Evolutionary conservation across 306 rosid species (phyloP).

Genomic region (Trifolium subterraneum): DNA sequence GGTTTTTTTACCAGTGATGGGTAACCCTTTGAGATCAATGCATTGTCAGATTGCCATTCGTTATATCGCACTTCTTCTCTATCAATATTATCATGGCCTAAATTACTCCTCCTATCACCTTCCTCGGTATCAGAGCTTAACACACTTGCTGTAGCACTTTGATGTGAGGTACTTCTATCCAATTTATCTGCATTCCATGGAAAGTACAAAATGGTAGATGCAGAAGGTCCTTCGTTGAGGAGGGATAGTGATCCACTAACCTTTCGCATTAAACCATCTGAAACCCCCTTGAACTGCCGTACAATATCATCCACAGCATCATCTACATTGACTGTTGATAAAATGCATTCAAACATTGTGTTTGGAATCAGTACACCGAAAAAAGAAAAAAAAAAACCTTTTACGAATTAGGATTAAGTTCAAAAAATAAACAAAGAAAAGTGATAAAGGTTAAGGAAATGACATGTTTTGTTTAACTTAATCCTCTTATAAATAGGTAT

Average conservation of each 20-base stretch:
- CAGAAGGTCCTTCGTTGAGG: slow-evolving; percentile 53
- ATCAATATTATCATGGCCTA: slow-evolving; percentile 47
- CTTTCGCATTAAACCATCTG: slow-evolving; percentile 82
- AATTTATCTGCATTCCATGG: slow-evolving; percentile 67
- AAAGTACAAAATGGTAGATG: slow-evolving; percentile 45
- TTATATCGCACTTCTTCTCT: slow-evolving; percentile 44
- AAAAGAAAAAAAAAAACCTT: slow-evolving; percentile 9
- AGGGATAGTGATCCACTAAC: slow-evolving; percentile 66
- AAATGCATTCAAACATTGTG: slow-evolving; percentile 24
- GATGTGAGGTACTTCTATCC: slow-evolving; percentile 49
- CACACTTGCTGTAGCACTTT: slow-evolving; percentile 56
- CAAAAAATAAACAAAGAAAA: no score
- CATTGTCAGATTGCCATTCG: slow-evolving; percentile 79
- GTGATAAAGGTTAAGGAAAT: background rate
- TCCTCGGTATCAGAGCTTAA: slow-evolving; percentile 77
- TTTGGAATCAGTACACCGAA: slow-evolving; percentile 19
- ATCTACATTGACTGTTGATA: slow-evolving; percentile 80
- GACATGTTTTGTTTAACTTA: slow-evolving; percentile 17
- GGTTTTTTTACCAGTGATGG: slow-evolving; percentile 52
- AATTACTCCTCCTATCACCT: slow-evolving; percentile 49
- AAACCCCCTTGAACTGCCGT: slow-evolving; percentile 93
- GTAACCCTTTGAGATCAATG: slow-evolving; percentile 63
- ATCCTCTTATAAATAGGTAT: no score
- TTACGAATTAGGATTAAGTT: background rate
- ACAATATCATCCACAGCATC: slow-evolving; percentile 96